Evolutionary conservation across 805 yeast genomes (phyloP), one percentile per base, ranked within the genome.

Genomic region (Kluyveromyces nonfermentans): DNA sequence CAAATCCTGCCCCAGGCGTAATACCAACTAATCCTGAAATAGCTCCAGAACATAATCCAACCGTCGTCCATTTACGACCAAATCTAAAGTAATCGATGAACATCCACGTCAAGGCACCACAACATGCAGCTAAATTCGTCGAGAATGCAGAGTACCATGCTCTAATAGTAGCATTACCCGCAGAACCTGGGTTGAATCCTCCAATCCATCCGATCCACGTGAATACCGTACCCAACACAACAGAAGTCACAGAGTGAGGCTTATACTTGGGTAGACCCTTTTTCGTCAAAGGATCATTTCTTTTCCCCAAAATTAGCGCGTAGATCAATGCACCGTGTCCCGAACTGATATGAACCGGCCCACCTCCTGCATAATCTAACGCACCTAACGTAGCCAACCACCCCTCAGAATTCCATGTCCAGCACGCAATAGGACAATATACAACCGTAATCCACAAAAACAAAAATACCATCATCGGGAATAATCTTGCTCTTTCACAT

Each of bases 131-230:
- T 55, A 90, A 63, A 68, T 90, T 87, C 59, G 97, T 90, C 75
- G 86, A 88, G 59, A 84, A 82, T 62, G 84, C 77, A 33, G 97
- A 96, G 72, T 88, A 88, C 84, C 87, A 86, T 46, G 96, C 89
- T 69, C 97, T 82, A 63, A 93, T 80, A 49, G 90, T 69, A 32
- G 96, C 85, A 61, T 87, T 83, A 65, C 96, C 97, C 41, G 97
- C 85, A 39, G 96, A 87, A 57, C 97, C 97, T 67, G 96, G 97
- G 75, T 93, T 93, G 79, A 93, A 93, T 34, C 96, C 97, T 16
- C 41, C 41, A 59, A 88, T 88, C 98, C 98, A 93, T 32, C 97
- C 98, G 57, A 93, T 88, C 96, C 97, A 90, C 55, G 93, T 75
- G 71, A 93, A 85, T 10, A 86, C 82, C 17, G 97, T 88, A 44